Conservation (phyloP, 2,329 filamentous ascomycete species). For the Acarospora socialis region DNA sequence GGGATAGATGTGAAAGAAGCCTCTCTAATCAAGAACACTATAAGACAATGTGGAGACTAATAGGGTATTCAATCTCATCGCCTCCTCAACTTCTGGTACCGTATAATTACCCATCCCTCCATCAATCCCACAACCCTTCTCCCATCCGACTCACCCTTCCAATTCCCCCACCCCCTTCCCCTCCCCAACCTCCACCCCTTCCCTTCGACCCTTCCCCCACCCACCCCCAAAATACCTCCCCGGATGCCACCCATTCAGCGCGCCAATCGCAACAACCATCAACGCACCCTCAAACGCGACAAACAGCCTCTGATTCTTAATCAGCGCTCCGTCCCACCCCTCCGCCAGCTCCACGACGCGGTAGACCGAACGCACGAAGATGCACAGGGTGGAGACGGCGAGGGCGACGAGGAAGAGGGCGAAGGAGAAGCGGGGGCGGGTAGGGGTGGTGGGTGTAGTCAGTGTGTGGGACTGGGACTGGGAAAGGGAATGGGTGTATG, state of each 20-base stretch:
- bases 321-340: constrained; percentile 48
- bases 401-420: constrained; percentile 42
- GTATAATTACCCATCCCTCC: no score
- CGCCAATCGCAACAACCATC: constrained; percentile 5
- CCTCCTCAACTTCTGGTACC: no score
- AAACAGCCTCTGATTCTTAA: constrained; percentile 41
- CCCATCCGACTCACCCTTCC: not conserved
- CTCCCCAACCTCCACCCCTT: not conserved
- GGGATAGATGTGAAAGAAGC: no score
- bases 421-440: constrained; percentile 29
- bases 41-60: no score
- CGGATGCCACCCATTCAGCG: constrained; percentile 6
- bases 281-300: constrained; percentile 40
- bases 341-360: constrained; percentile 51
- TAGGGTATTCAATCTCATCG: no score
- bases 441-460: constrained; percentile 17
- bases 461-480: no score
- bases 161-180: not conserved
- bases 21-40: no score
- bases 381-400: constrained; percentile 43
- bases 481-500: no score
- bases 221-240: constrained; percentile 7
- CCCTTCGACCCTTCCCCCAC: not conserved
- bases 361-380: constrained; percentile 51
- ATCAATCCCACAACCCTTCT: not conserved